phyloP scores from a whole-genome alignment of 2,329 filamentous ascomycete genomes.

The Xylariaceae sp. region DNA sequence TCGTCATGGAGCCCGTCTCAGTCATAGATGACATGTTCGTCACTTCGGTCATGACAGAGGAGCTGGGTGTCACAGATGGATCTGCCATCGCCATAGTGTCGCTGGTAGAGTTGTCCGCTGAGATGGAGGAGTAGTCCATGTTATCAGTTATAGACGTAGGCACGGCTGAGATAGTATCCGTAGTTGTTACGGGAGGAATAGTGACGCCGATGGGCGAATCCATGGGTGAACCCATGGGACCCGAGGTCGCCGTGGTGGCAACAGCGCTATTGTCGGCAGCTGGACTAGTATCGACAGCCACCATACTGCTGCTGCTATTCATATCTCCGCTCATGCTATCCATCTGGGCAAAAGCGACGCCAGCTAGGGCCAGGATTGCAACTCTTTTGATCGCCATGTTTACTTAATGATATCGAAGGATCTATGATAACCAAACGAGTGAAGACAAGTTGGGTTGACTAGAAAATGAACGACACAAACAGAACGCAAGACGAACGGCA shows the following conservation, averaged over 20 bases:
- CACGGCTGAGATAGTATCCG: constrained; percentile 1
- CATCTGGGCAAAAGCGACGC: constrained; percentile 35
- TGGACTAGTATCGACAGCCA: not conserved
- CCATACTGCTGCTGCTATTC: constrained; percentile 12
- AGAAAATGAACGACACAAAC: not conserved
- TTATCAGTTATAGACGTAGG: not conserved
- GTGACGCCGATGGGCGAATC: constrained; percentile 14
- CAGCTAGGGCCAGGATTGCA: constrained; percentile 33
- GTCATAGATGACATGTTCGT: constrained; percentile 5
- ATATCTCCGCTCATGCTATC: constrained; percentile 24
- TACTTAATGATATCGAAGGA: constrained; percentile 3
- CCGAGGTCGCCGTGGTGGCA: not conserved
- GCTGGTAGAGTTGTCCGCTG: not conserved
- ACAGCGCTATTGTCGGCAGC: not conserved
- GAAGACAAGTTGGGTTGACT: not conserved
- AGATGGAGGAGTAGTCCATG: not conserved
- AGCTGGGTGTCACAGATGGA: not conserved
- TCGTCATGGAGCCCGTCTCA: constrained; percentile 18
- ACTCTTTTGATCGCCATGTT: constrained; percentile 37
- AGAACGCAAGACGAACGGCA: not conserved
- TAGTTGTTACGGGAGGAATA: constrained; percentile 6
- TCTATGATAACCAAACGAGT: not conserved
- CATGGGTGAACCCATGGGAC: no score
- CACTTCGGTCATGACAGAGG: constrained; percentile 6
- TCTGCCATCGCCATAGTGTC: not conserved